Evolutionary conservation across 306 rosid species (phyloP), one percentile per base, ranked within the genome.

Genomic region (Corylus heterophylla): DNA sequence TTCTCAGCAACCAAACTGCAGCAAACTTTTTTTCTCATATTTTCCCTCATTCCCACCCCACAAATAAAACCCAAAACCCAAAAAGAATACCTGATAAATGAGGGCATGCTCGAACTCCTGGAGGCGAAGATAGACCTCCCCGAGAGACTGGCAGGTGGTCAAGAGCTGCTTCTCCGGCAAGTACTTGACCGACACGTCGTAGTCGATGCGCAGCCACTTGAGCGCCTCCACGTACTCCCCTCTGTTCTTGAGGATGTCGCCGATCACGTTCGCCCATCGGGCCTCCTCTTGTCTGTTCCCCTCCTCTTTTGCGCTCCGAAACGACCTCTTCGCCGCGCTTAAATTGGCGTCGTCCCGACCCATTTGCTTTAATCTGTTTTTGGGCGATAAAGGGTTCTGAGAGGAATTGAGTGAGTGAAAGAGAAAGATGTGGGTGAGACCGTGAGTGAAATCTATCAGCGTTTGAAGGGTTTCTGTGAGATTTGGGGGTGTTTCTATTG

Each of bases 251-350:
- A 86, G 76, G 12, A 87, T 84, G 74, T 95, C 82, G 8, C 92
- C 94, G 77, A 92, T 82, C 81, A 91, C 85, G 82, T 95, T 95
- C 1, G 98, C 98, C 97, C 98, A 95, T 14, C 89, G 89, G 0
- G 98, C 98, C 83, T 91, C 97, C 88, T 95, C 98, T 51, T 88
- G 86, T 74, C 84, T 94, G 85, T 91, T 95, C 6, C 96, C 96
- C 75, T 80, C 90, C 16, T 35, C 85, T 81, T 81, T 90, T 7
- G 98, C 94, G 80, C 69, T 86, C 72, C 63, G 79, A 86, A 89
- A 95, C 8, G 95, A 81, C 29, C 71, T 54, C 83, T 88, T 91
- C 81, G 98, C 98, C 37, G 87, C 72, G 37, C 76, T 89, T 27
- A 95, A 74, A 12, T 88, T 76, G 42, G 76, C 83, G 1, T 66